Evolutionary conservation across 805 yeast species (phyloP).

Genomic region (Schwanniomyces occidentalis): DNA sequence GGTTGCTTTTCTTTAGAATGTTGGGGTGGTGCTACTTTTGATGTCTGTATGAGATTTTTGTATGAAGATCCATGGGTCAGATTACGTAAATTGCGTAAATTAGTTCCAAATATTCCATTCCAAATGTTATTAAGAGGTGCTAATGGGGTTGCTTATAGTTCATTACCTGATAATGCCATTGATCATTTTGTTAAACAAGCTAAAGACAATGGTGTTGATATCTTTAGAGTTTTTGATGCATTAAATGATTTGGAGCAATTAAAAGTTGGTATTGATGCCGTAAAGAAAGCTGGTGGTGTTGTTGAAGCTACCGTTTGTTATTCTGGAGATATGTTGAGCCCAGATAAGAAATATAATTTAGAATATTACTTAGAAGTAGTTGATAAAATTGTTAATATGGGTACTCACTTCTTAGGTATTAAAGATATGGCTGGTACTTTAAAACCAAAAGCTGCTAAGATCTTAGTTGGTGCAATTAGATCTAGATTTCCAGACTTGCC

Average conservation of each 20-base stretch:
- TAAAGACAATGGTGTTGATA: constrained; percentile 93
- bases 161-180: constrained; percentile 97
- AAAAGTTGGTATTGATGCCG: constrained; percentile 97
- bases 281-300: constrained; percentile 97
- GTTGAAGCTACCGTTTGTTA: constrained; percentile 98
- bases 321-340: constrained; percentile 97
- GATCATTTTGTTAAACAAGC: constrained; percentile 96
- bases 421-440: constrained; percentile 99
- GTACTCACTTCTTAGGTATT: constrained; percentile 95
- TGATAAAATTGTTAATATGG: constrained; percentile 84
- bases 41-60: constrained; percentile 96
- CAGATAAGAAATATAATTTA: constrained; percentile 94
- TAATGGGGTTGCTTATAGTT: constrained; percentile 97
- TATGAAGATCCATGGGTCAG: constrained; percentile 99
- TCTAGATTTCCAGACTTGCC: constrained; percentile 89
- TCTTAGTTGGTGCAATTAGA: constrained; percentile 79
- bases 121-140: constrained; percentile 99
- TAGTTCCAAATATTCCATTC: constrained; percentile 98
- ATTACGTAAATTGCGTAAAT: constrained; percentile 78
- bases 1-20: constrained; percentile 96
- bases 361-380: constrained; percentile 83
- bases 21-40: constrained; percentile 99
- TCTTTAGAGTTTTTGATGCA: constrained; percentile 97
- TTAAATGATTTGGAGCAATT: constrained; percentile 95
- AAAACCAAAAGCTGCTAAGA: constrained; percentile 89